Percentiles rank a stretch among this genome's conserved stretches.
These are phyloP conservation scores for Populus euphratica DNA, from an alignment of 345 rosid genomes.

Conservation along the genomic window DNA sequence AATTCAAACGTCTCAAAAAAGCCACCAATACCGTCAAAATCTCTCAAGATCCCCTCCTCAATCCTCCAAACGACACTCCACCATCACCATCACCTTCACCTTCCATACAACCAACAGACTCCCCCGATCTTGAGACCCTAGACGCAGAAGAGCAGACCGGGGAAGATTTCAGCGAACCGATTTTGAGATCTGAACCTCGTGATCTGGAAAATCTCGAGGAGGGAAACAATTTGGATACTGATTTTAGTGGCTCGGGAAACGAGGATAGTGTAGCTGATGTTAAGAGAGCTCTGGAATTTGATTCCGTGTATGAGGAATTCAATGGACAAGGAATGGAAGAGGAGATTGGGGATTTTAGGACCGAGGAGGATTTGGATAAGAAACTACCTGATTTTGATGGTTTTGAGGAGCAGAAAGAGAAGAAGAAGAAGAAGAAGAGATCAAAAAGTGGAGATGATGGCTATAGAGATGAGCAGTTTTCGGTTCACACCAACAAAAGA, in stretches of 20 bases:
- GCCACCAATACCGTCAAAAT: conserved; percentile 7
- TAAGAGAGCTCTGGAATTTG: conserved; percentile 49
- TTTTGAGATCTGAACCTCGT: conserved; percentile 15
- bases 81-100: not conserved
- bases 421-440: conserved; percentile 33
- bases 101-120: conserved; percentile 17
- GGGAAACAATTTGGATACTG: conserved; percentile 31
- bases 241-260: conserved; percentile 23
- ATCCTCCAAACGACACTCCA: not conserved
- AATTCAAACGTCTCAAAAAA: conserved; percentile 69
- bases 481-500: conserved; percentile 41
- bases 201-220: conserved; percentile 25
- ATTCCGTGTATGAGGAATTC: conserved; percentile 28
- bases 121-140: conserved; percentile 14
- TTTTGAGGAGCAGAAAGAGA: conserved; percentile 25
- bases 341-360: conserved; percentile 7
- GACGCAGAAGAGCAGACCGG: conserved; percentile 5
- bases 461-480: conserved; percentile 29
- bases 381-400: conserved; percentile 19
- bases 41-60: not conserved
- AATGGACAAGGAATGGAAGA: conserved; percentile 21
- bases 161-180: conserved; percentile 23
- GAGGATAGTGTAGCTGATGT: conserved; percentile 29
- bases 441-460: conserved; percentile 26
- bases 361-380: conserved; percentile 16